Evolutionary conservation across 805 yeast species (phyloP).

Genomic region (Spencermartinsiella europaea): DNA sequence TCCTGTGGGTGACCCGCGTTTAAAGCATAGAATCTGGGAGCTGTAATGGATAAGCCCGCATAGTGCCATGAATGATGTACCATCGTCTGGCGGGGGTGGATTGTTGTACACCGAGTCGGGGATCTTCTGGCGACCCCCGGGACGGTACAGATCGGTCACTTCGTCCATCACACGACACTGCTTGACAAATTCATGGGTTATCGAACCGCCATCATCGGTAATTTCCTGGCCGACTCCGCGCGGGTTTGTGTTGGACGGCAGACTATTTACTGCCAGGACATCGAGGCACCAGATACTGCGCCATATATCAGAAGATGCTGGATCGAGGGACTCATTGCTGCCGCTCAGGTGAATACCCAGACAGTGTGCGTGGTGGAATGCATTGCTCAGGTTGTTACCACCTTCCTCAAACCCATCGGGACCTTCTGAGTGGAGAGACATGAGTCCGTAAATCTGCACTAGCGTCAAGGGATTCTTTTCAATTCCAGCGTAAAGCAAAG

Average conservation of each 20-base stretch:
- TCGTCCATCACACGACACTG: constrained; percentile 31
- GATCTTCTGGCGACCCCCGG: constrained; percentile 15
- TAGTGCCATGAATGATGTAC: constrained; percentile 16
- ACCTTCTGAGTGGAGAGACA: constrained; percentile 35
- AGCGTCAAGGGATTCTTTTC: constrained; percentile 33
- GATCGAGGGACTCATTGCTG: neutral
- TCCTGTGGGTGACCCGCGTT: constrained; percentile 16
- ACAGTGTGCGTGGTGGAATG: constrained; percentile 34
- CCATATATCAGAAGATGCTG: constrained; percentile 25
- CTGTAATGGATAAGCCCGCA: constrained; percentile 23
- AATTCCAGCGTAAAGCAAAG: constrained; percentile 31
- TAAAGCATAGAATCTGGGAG: constrained; percentile 27
- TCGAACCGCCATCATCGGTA: constrained; percentile 19
- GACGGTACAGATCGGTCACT: constrained; percentile 35
- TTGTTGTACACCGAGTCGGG: neutral
- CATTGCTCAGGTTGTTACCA: constrained; percentile 28
- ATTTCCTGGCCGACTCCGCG: constrained; percentile 32
- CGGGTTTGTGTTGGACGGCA: constrained; percentile 32
- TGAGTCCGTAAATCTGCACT: constrained; percentile 30
- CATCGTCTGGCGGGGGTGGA: constrained; percentile 5
- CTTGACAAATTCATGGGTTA: constrained; percentile 18
- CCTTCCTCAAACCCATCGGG: constrained; percentile 30
- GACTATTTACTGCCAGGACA: constrained; percentile 33
- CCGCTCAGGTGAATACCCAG: constrained; percentile 32
- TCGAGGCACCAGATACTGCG: constrained; percentile 36